These are phyloP conservation scores for Tuber melanosporum DNA, from an alignment of 495 filamentous ascomycete species.

Conservation along the genomic window DNA sequence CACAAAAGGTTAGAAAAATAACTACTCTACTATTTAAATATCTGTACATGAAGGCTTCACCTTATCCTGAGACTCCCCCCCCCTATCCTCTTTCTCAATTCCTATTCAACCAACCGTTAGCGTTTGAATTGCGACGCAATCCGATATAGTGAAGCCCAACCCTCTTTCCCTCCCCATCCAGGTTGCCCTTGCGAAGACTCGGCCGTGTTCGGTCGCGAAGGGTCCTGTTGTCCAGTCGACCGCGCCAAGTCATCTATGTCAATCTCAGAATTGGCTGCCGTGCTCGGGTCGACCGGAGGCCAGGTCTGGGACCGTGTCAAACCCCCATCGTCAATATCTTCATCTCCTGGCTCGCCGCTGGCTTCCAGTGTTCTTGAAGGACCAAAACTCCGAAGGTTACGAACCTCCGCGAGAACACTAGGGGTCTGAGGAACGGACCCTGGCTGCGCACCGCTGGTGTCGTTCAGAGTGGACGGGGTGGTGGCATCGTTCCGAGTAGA, in stretches of 20 bases:
- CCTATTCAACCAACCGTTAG: constrained; percentile 36
- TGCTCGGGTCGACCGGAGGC: neutral
- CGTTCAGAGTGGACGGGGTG: neutral
- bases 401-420: neutral
- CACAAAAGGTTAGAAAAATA: constrained; percentile 3
- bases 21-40: constrained; percentile 2
- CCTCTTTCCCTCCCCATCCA: constrained; percentile 25
- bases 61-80: constrained; percentile 13
- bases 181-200: neutral
- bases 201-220: neutral
- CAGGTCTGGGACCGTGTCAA: constrained; percentile 11
- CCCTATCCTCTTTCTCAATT: constrained; percentile 22
- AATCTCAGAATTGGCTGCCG: neutral
- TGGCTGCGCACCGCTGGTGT: constrained; percentile 12
- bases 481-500: neutral
- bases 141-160: constrained; percentile 35
- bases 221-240: neutral
- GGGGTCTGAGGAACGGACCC: constrained; percentile 3
- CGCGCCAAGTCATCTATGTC: constrained; percentile 3
- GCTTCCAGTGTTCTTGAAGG: neutral
- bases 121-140: constrained; percentile 38
- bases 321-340: constrained; percentile 15
- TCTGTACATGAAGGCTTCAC: constrained; percentile 9
- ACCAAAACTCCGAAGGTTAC: neutral
- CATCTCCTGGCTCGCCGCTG: constrained; percentile 10